phyloP scores from a whole-genome alignment of 345 rosid species.

The Erodium maritimum region DNA sequence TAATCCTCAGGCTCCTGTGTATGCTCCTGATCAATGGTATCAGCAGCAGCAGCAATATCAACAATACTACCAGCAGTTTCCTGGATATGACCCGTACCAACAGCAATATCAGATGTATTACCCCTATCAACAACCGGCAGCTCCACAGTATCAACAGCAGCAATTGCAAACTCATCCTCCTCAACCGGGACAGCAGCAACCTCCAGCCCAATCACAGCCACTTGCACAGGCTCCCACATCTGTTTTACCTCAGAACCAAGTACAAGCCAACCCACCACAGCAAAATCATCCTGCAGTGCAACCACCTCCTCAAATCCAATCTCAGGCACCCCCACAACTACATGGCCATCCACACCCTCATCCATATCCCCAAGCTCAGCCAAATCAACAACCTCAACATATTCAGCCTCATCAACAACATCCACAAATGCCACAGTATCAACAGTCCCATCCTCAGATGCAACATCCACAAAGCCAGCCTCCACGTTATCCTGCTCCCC shows the following conservation, averaged over 20 bases:
- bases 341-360: constrained; percentile 15
- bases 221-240: constrained; percentile 18
- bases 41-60: constrained; percentile 49
- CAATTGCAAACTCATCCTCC: constrained; percentile 13
- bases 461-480: constrained; percentile 17
- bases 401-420: constrained; percentile 32
- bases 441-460: constrained; percentile 23
- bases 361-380: constrained; percentile 11
- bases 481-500: constrained; percentile 11
- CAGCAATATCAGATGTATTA: constrained; percentile 51
- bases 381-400: constrained; percentile 27
- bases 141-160: constrained; percentile 17
- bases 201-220: constrained; percentile 11
- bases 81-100: constrained; percentile 40
- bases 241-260: not conserved
- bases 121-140: constrained; percentile 45
- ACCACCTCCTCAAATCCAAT: constrained; percentile 7
- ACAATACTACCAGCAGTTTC: constrained; percentile 60
- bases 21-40: constrained; percentile 50
- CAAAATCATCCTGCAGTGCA: constrained; percentile 6
- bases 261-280: constrained; percentile 1
- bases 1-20: constrained; percentile 27
- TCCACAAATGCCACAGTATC: constrained; percentile 25
- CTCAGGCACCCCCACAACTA: constrained; percentile 21
- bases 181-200: not conserved